These are phyloP conservation scores for Arachnopeziza araneosa DNA, from an alignment of 2,329 filamentous ascomycete genomes.

Conservation along the genomic window DNA sequence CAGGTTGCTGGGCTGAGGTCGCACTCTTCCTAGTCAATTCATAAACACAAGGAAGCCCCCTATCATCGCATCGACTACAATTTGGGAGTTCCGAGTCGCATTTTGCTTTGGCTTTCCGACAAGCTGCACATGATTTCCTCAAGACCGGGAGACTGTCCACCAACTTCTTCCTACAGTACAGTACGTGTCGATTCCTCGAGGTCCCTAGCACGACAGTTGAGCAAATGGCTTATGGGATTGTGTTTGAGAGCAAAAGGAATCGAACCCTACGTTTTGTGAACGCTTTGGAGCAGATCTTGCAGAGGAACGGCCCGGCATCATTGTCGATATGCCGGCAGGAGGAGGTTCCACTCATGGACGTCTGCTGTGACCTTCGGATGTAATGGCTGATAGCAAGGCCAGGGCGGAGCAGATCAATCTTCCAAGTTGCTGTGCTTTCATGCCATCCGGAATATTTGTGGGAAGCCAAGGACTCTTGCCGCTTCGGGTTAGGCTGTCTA, in stretches of 20 bases:
- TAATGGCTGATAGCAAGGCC: too few relatives aligned
- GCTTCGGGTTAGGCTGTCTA: too few relatives aligned
- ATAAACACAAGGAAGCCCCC: constrained; percentile 9
- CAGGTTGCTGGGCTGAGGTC: constrained; percentile 14
- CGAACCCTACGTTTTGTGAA: constrained; percentile 13
- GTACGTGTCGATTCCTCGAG: constrained; percentile 16
- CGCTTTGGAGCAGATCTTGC: constrained; percentile 17
- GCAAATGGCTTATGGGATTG: too few relatives aligned
- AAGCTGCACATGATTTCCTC: constrained; percentile 16
- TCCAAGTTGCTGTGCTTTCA: too few relatives aligned
- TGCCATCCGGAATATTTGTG: too few relatives aligned
- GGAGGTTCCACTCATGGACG: too few relatives aligned
- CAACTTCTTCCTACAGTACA: constrained; percentile 16
- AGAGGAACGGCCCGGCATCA: constrained; percentile 13
- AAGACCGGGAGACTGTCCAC: constrained; percentile 9
- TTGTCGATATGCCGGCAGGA: constrained; percentile 9
- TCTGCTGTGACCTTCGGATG: too few relatives aligned
- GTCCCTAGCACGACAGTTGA: too few relatives aligned
- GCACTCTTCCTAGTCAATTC: constrained; percentile 12
- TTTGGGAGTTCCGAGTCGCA: constrained; percentile 14
- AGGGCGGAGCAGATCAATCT: too few relatives aligned
- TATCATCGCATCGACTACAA: constrained; percentile 14
- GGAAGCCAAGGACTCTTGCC: too few relatives aligned
- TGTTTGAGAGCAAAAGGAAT: not conserved
- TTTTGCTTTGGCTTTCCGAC: constrained; percentile 16